Conservation (phyloP, 371 early-diverging fungal species). For the Globomyces sp. region DNA sequence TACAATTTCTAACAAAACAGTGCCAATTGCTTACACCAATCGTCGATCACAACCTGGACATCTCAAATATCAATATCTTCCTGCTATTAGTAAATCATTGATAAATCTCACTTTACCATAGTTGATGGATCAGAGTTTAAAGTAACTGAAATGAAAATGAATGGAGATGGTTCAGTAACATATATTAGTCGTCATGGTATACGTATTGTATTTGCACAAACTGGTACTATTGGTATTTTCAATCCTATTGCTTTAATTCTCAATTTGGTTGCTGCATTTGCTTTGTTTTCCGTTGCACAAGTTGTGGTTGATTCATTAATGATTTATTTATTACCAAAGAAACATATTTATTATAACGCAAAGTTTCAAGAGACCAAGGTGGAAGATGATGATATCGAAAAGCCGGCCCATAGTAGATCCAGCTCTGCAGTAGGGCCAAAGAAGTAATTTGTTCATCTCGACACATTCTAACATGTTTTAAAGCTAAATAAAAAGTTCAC, state of each 20-base stretch:
- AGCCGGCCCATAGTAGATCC: no score
- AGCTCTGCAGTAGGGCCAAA: no score
- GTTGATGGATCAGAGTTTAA: conserved; percentile 51
- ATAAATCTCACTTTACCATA: conserved; percentile 16
- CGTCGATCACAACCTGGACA: not conserved
- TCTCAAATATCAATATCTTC: conserved; percentile 7
- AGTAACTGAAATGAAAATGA: conserved; percentile 40
- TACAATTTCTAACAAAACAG: not conserved
- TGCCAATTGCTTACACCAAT: not conserved
- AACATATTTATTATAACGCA: conserved; percentile 38
- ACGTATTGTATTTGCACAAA: conserved; percentile 49
- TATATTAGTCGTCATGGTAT: conserved; percentile 56
- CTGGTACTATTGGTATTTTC: conserved; percentile 57
- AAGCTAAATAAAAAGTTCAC: no score
- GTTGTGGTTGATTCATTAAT: conserved; percentile 54
- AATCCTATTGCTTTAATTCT: conserved; percentile 48
- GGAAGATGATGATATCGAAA: not conserved
- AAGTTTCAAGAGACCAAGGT: conserved; percentile 49
- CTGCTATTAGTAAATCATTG: conserved; percentile 3
- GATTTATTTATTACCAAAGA: conserved; percentile 48
- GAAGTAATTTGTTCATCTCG: no score
- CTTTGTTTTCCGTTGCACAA: conserved; percentile 52
- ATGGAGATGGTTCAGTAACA: conserved; percentile 41
- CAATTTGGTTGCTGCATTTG: conserved; percentile 54
- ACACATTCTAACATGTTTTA: no score